A percentile compares a stretch with the other conserved stretches of the same genome.
phyloP scores from a whole-genome alignment of 2,329 filamentous ascomycete genomes.

The Verticillium dahliae region DNA sequence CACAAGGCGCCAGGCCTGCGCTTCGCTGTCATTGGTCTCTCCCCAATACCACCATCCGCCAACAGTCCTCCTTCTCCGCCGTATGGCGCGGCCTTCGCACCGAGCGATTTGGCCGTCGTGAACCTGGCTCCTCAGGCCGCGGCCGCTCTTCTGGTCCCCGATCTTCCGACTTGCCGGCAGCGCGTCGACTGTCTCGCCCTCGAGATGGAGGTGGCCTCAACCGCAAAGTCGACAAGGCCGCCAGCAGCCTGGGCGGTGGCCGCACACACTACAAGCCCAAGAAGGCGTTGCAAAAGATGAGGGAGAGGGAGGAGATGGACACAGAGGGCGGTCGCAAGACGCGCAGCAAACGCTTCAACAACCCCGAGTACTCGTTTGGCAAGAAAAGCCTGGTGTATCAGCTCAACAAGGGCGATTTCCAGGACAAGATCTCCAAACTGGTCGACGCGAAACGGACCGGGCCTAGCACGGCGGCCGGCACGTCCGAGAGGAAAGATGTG shows the following conservation, averaged over 20 bases:
- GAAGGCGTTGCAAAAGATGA: conserved; percentile 42
- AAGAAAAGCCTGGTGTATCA: conserved; percentile 51
- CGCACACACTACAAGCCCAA: conserved; percentile 35
- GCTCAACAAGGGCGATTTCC: conserved; percentile 38
- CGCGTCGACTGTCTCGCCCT: background rate
- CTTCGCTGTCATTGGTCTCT: background rate
- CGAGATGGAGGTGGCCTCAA: background rate
- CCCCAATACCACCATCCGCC: background rate
- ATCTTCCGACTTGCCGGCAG: background rate
- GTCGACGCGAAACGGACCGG: conserved; percentile 6
- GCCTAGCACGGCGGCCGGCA: background rate
- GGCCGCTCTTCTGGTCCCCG: background rate
- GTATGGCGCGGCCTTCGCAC: conserved; percentile 61
- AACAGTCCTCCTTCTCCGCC: conserved; percentile 45
- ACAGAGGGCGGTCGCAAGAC: conserved; percentile 31
- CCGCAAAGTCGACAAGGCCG: background rate
- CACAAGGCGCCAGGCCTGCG: background rate
- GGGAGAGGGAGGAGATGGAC: conserved; percentile 23
- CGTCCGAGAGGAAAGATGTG: background rate
- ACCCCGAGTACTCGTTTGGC: conserved; percentile 42
- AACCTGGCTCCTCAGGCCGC: background rate
- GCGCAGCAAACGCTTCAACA: conserved; percentile 44
- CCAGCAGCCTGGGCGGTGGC: background rate
- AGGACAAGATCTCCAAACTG: conserved; percentile 17
- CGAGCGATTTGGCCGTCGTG: conserved; percentile 15